These are phyloP conservation scores for Aspergillus uvarum DNA, from an alignment of 2,329 filamentous ascomycete species.

Conservation along the genomic window DNA sequence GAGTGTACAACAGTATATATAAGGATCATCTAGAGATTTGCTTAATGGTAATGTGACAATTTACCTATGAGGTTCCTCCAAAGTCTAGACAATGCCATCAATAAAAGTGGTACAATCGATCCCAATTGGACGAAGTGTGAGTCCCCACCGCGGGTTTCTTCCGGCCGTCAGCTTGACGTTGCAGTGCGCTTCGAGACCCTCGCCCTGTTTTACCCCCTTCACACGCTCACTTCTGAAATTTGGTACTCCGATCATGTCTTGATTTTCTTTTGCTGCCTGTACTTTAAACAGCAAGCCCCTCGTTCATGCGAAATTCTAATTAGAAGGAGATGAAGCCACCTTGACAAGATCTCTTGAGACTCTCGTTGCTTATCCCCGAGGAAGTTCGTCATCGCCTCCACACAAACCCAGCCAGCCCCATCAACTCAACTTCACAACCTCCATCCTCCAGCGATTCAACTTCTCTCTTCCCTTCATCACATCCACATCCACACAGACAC, in stretches of 20 bases:
- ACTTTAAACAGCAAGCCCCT: no score
- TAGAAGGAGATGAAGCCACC: no score
- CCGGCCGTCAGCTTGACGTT: constrained; percentile 2
- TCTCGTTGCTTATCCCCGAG: neutral
- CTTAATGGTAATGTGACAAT: no score
- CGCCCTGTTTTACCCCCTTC: neutral
- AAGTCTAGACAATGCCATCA: neutral
- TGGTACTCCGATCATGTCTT: no score
- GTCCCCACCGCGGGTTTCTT: neutral
- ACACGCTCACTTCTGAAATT: neutral
- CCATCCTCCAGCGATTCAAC: no score
- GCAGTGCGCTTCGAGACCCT: neutral
- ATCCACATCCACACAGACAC: neutral
- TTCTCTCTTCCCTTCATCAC: neutral
- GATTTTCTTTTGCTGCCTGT: no score
- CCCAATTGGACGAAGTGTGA: neutral
- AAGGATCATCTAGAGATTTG: no score
- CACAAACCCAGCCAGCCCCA: neutral
- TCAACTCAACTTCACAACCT: no score
- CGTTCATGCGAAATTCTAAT: no score
- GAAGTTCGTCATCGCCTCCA: constrained; percentile 1
- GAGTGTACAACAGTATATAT: no score
- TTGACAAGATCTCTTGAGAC: neutral
- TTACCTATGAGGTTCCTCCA: no score
- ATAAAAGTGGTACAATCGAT: neutral